Evolutionary conservation across 345 rosid genomes (phyloP).

Genomic region (Chamaenerion angustifolium): DNA sequence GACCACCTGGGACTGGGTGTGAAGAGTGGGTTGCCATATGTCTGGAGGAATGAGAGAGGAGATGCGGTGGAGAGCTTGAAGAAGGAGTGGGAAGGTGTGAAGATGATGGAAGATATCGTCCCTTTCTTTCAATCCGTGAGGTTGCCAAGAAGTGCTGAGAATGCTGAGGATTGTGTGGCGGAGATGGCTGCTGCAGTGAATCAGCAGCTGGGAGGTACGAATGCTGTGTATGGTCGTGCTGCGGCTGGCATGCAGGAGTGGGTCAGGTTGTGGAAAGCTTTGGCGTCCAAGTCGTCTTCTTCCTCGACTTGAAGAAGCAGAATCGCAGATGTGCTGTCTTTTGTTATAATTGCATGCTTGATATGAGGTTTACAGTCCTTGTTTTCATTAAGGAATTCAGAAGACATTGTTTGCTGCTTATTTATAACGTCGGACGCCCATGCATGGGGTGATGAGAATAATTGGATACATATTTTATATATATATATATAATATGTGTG

Average conservation of each 20-base stretch:
- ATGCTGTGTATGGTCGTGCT: conserved; percentile 57
- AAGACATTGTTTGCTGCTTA: too few species aligned
- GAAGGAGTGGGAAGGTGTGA: conserved; percentile 96
- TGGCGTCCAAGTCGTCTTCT: conserved; percentile 23
- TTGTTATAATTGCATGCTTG: too few species aligned
- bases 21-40: conserved; percentile 78
- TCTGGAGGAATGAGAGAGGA: conserved; percentile 88
- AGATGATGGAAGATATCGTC: conserved; percentile 80
- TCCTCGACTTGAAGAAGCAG: too few species aligned
- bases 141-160: conserved; percentile 36
- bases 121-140: conserved; percentile 68
- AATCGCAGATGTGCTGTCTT: too few species aligned
- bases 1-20: conserved; percentile 84
- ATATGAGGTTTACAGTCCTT: too few species aligned
- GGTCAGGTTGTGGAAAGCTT: conserved; percentile 58
- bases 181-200: conserved; percentile 56
- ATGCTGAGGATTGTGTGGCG: conserved; percentile 51
- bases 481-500: too few species aligned
- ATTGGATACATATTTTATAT: too few species aligned
- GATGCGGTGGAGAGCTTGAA: conserved; percentile 66
- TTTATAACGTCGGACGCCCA: too few species aligned
- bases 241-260: conserved; percentile 66
- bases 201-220: conserved; percentile 42
- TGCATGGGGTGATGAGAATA: too few species aligned
- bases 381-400: too few species aligned